Base-by-base conservation (phyloP, 73 alveolate species). In the Stentor coeruleus region DNA sequence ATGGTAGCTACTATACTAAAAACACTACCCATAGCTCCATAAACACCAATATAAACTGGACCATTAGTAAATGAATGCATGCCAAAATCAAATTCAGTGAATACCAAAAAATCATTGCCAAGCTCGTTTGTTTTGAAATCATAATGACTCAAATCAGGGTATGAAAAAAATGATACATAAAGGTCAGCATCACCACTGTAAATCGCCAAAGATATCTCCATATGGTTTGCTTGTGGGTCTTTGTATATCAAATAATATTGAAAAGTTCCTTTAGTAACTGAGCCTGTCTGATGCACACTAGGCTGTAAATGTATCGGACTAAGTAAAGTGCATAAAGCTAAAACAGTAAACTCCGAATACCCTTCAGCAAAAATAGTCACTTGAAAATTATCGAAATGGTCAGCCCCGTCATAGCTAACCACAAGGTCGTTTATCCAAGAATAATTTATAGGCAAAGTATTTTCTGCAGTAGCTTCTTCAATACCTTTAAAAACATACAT, bases 161-260 rank as follows among this genome's bases (percentile, higher is more conserved):
- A 20, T 66, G n/a, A 6, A 1, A 30, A 30, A 36, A 28, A 15
- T 20, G 28, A n/a, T 38, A 75, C 72, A 75, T 36, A 75, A n/a
- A 75, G 11, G 39, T 75, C 83, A 1, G 83, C 74, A 75, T 75
- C 83, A 14, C 83, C 83, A 26, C 33, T 14, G 2, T 37, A 75
- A 26, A 38, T n/a, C 1, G 83, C 33, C 1, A 66, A 33, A 2
- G 20, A 28, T 0, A 66, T 20, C 1, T 28, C 79, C 33, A 66
- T 37, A 28, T 20, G 2, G 11, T 66, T 31, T 26, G 11, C 42
- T 26, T 40, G 26, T 20, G n/a, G 42, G 33, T 20, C 42, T 66
- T 20, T 31, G 15, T 28, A 26, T 14, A 66, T 66, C 33, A 15
- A 26, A 33, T 26, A 66, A 2, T 66, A 66, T 1, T 66, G n/a